phyloP scores from a whole-genome alignment of 2,329 filamentous ascomycete genomes.

The Keithomyces neogunnii region DNA sequence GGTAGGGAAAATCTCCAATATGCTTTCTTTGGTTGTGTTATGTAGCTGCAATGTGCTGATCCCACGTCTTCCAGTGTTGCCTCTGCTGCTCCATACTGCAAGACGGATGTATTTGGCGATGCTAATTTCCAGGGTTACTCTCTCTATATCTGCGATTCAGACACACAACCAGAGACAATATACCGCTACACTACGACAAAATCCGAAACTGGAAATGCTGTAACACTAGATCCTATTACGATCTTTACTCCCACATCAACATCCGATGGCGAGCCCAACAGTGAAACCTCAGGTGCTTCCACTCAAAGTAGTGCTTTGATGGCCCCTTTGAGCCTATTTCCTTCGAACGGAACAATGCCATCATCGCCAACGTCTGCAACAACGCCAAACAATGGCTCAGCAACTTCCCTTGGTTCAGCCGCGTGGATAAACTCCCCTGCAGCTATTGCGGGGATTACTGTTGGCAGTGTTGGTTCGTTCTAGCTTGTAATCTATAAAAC shows the following conservation, averaged over 20 bases:
- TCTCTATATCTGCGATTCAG: constrained; percentile 13
- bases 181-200: constrained; percentile 9
- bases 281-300: not conserved
- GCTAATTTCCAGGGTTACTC: constrained; percentile 11
- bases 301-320: not conserved
- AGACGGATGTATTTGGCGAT: constrained; percentile 12
- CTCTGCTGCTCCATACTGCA: constrained; percentile 12
- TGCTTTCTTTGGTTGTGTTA: not conserved
- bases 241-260: not conserved
- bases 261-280: not conserved
- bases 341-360: not conserved
- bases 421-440: not conserved
- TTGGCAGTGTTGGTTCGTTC: not conserved
- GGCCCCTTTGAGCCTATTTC: not conserved
- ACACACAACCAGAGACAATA: constrained; percentile 12
- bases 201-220: not conserved
- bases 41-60: not conserved
- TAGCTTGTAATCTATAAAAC: not conserved
- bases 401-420: not conserved
- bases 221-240: not conserved
- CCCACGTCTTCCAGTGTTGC: constrained; percentile 2
- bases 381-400: not conserved
- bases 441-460: not conserved
- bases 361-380: not conserved
- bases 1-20: not conserved